phyloP scores from a whole-genome alignment of 305 asterid species.

The Fraxinus floribunda region DNA sequence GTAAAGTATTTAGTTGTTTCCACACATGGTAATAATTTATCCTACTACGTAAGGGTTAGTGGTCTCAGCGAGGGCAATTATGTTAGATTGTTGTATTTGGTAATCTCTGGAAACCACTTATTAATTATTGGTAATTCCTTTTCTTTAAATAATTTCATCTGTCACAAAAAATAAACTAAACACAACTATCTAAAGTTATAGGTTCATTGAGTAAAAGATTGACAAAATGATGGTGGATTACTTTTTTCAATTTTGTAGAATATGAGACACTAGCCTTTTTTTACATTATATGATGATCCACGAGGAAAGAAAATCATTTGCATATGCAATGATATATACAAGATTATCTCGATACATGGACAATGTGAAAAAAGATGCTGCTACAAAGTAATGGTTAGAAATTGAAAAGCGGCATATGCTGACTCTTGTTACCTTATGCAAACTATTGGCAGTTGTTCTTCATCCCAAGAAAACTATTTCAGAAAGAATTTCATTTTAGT shows the following conservation, averaged over 20 bases:
- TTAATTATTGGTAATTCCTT: neutral
- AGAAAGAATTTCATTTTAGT: neutral
- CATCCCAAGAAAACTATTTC: neutral
- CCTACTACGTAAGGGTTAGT: neutral
- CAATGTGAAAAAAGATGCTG: neutral
- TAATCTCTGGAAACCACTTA: neutral
- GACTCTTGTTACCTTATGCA: neutral
- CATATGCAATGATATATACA: neutral
- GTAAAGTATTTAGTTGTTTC: neutral
- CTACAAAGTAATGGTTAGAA: neutral
- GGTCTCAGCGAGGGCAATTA: neutral
- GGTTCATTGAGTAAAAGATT: neutral
- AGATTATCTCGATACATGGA: neutral
- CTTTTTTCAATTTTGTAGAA: neutral
- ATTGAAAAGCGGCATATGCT: neutral
- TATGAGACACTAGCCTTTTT: neutral
- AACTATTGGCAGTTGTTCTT: neutral
- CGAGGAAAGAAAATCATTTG: neutral
- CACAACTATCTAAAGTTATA: neutral
- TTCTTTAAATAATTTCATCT: neutral
- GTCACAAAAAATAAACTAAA: neutral
- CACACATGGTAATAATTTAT: neutral
- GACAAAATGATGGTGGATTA: neutral
- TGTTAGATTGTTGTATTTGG: neutral
- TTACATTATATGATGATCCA: neutral